Evolutionary conservation across 2,329 filamentous ascomycete genomes (phyloP).

Genomic region (Fusarium solani-melongenae): DNA sequence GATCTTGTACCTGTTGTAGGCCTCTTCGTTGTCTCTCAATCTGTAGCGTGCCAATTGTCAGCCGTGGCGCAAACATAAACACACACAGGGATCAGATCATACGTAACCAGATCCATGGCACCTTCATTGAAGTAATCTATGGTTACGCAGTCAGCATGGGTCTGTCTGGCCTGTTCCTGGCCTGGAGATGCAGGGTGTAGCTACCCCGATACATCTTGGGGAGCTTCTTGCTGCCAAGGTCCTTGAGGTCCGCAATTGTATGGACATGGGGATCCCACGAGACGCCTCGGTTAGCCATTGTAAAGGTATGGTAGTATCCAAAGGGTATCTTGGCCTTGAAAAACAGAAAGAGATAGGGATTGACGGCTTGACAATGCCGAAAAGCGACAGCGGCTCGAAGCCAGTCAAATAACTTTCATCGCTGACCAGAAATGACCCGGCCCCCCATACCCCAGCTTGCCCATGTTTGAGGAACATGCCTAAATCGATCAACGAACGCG

Average conservation of each 20-base stretch:
- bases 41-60: slow-evolving; percentile 47
- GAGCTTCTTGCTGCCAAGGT: slow-evolving; percentile 20
- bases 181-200: neutral
- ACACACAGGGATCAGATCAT: neutral
- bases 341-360: neutral
- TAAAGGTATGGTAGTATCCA: neutral
- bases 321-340: neutral
- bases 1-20: slow-evolving; percentile 63
- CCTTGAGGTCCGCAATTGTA: slow-evolving; percentile 34
- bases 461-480: neutral
- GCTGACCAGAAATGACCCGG: neutral
- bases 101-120: slow-evolving; percentile 58
- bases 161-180: neutral
- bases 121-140: slow-evolving; percentile 68
- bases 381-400: neutral
- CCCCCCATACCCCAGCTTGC: neutral
- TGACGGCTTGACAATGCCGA: neutral
- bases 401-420: slow-evolving; percentile 1
- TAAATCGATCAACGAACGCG: neutral
- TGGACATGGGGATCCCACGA: slow-evolving; percentile 30
- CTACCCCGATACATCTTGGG: slow-evolving; percentile 36
- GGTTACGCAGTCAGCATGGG: slow-evolving; percentile 1
- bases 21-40: slow-evolving; percentile 63
- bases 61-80: neutral
- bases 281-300: slow-evolving; percentile 34